These are phyloP conservation scores for Exophiala oligosperma DNA, from an alignment of 2,329 filamentous ascomycete genomes.

Conservation along the genomic window DNA sequence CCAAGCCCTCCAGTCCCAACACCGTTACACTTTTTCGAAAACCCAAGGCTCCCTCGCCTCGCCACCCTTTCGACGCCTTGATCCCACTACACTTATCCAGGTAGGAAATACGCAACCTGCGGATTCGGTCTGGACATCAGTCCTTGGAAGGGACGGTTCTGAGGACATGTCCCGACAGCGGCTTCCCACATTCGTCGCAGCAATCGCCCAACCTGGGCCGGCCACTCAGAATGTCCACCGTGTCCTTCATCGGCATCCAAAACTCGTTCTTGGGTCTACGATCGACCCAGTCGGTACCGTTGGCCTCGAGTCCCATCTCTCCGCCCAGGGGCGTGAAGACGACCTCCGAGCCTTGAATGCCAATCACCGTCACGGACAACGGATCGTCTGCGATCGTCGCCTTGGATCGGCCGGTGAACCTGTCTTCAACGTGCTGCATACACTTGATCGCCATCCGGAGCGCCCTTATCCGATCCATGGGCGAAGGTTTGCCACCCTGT, in stretches of 20 bases:
- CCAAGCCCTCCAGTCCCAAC: no score
- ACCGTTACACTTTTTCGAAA: no score
- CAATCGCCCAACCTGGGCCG: conserved; percentile 49
- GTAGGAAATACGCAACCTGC: no score
- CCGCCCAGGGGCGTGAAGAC: conserved; percentile 77
- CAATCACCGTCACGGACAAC: conserved; percentile 77
- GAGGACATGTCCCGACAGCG: conserved; percentile 15
- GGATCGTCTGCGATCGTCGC: conserved; percentile 72
- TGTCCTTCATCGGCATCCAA: conserved; percentile 77
- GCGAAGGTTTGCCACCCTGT: conserved; percentile 86
- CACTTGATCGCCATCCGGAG: conserved; percentile 91
- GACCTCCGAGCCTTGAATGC: conserved; percentile 85
- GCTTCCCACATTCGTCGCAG: conserved; percentile 27
- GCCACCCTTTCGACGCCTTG: no score
- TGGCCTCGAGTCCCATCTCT: conserved; percentile 67
- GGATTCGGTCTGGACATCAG: no score
- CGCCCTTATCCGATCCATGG: conserved; percentile 94
- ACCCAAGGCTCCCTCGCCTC: no score
- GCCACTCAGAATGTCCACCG: conserved; percentile 82
- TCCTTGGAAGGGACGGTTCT: not conserved
- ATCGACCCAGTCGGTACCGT: conserved; percentile 91
- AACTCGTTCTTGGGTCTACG: conserved; percentile 79
- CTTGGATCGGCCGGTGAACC: conserved; percentile 65
- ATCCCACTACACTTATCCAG: no score
- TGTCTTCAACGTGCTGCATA: conserved; percentile 79